Evolutionary conservation across 1,284 basidiomycete species (phyloP), one percentile per base, ranked within the genome.

Genomic region (Vanrija sp.): DNA sequence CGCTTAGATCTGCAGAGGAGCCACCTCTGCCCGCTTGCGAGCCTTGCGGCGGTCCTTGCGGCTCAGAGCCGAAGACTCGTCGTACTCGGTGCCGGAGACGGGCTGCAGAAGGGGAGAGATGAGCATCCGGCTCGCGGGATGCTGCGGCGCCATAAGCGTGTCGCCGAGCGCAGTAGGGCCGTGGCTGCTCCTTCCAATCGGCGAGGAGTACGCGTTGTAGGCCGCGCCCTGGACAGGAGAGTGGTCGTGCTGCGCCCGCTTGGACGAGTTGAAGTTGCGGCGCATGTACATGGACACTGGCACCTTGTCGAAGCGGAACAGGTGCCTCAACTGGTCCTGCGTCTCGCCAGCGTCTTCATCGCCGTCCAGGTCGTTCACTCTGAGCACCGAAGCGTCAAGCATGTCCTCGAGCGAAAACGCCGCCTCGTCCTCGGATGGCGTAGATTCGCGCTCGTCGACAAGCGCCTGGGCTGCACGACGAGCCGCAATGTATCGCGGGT

Each of bases 251-350:
- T 38, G 24, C 6, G 19, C 18, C 7, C 24, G 36, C 41, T 39
- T 48, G 19, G 23, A 54, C 15, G 52, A 53, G 31, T 54, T 56
- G 47, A 67, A 65, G 55, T 71, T 71, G 35, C 69, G 52, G 16
- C 63, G 53, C n/a, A 71, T 60, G 50, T 71, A 73, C 31, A 63
- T 66, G 31, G 68, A 68, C 18, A 73, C 69, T 2, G 65, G 69
- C 2, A 72, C 68, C 42, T 71, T 54, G 54, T 74, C 72, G 51
- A 74, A 74, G 19, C 72, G 53, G 49, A 72, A 66, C 48, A 69
- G 56, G 56, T 69, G 69, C 18, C 62, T 54, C 19, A 65, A 53
- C 51, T 59, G 56, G 27, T 49, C 51, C 23, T 46, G 57, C 46
- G 51, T 51, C 41, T 44, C 38, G 39, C 49, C 42, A 37, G 51